phyloP scores from a whole-genome alignment of 108 stramenopile genomes.

The Discostella pseudostelligera region DNA sequence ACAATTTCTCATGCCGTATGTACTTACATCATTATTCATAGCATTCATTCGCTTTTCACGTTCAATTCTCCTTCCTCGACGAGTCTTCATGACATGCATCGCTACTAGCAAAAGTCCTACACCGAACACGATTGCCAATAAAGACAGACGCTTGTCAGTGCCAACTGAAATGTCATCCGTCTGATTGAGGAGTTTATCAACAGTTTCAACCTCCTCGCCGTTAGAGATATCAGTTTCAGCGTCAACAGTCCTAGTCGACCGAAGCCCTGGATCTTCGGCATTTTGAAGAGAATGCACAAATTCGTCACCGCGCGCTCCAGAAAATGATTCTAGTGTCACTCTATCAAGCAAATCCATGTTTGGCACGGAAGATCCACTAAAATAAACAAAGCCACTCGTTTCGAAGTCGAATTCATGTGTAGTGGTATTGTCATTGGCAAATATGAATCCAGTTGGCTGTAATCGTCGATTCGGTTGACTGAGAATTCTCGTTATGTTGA shows the following conservation, averaged over 20 bases:
- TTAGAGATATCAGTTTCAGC: not conserved
- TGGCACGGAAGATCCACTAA: not conserved
- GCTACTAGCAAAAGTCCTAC: constrained; percentile 1
- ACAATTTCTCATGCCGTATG: no score
- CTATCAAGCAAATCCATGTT: not conserved
- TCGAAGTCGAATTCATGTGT: not conserved
- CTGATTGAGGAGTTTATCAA: not conserved
- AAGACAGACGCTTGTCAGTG: not conserved
- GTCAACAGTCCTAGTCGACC: not conserved
- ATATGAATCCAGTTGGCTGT: not conserved
- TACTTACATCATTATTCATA: constrained; percentile 13
- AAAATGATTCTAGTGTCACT: not conserved
- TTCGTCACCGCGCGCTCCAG: not conserved
- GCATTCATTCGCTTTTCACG: not conserved
- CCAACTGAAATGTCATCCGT: not conserved
- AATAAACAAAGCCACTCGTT: not conserved
- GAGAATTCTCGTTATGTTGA: not conserved
- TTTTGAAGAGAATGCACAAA: constrained; percentile 2
- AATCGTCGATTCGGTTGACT: not conserved
- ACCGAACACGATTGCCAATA: constrained; percentile 2
- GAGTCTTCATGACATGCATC: constrained; percentile 4
- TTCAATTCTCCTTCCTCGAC: not conserved
- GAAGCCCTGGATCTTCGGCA: not conserved
- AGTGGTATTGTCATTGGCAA: not conserved
- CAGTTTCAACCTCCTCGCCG: no score